phyloP scores from a whole-genome alignment of 352 stramenopile genomes.

The Phytophthora quininea region DNA sequence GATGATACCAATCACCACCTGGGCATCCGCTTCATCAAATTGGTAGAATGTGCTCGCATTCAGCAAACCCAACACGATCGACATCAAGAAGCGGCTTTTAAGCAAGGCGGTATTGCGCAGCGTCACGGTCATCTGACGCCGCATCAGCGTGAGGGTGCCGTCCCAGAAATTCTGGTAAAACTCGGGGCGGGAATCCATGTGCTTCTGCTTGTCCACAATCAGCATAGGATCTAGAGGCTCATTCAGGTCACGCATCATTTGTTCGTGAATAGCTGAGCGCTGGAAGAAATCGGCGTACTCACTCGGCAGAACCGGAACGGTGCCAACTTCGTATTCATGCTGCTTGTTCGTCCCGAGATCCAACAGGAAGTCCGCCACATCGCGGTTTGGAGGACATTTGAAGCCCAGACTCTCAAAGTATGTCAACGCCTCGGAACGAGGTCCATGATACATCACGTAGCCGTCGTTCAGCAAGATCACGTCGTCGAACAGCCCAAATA shows the following conservation, averaged over 20 bases:
- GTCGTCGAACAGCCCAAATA: conserved; percentile 89
- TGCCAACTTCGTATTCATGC: conserved; percentile 29
- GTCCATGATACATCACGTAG: conserved; percentile 83
- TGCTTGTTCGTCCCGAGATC: conserved; percentile 44
- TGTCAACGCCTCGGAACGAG: conserved; percentile 50
- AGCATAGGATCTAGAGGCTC: conserved; percentile 4
- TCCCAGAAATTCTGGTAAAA: conserved; percentile 32
- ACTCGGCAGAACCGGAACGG: neutral
- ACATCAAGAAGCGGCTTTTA: conserved; percentile 26
- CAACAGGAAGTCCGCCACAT: conserved; percentile 47
- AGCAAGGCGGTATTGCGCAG: conserved; percentile 29
- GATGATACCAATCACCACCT: conserved; percentile 46
- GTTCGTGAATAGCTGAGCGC: conserved; percentile 9
- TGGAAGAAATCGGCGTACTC: conserved; percentile 26
- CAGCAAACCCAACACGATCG: conserved; percentile 15
- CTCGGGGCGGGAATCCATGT: conserved; percentile 27
- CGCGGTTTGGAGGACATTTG: conserved; percentile 37
- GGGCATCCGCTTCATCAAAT: conserved; percentile 7
- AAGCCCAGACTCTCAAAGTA: conserved; percentile 81
- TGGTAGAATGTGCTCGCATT: conserved; percentile 25
- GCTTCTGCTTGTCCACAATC: conserved; percentile 7
- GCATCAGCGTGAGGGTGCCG: conserved; percentile 14
- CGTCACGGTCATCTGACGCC: conserved; percentile 31
- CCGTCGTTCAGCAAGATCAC: conserved; percentile 89
- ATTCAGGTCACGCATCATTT: conserved; percentile 13